A percentile compares a stretch with the other conserved stretches of the same genome.
Evolutionary conservation across 2,329 filamentous ascomycete species (phyloP).

Genomic region (Pseudogymnoascus sp.): DNA sequence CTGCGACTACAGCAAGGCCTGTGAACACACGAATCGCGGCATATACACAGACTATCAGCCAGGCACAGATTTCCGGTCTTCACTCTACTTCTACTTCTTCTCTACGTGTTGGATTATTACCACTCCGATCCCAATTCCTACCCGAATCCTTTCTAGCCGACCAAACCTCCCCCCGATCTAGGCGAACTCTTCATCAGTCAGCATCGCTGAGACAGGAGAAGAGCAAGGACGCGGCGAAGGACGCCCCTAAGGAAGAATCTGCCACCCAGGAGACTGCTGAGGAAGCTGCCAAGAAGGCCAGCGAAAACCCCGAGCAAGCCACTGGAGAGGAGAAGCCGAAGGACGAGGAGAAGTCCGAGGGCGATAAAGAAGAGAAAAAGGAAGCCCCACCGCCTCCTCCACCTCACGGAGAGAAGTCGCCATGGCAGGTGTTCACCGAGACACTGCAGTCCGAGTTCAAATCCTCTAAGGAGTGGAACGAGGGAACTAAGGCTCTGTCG

Average conservation of each 20-base stretch:
- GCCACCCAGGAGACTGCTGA: constrained; percentile 23
- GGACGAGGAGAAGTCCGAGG: constrained; percentile 40
- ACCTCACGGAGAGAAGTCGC: constrained; percentile 96
- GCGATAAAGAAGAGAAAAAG: constrained; percentile 46
- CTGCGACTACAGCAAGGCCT: constrained; percentile 30
- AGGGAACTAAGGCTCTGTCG: constrained; percentile 90
- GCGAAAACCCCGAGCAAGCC: constrained; percentile 31
- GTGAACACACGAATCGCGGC: constrained; percentile 26
- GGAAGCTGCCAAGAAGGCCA: constrained; percentile 30
- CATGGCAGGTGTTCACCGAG: constrained; percentile 97
- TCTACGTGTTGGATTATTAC: constrained; percentile 26
- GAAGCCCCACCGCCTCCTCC: constrained; percentile 75
- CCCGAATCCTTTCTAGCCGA: constrained; percentile 27
- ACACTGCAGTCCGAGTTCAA: constrained; percentile 94
- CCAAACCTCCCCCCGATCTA: constrained; percentile 14
- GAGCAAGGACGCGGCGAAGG: constrained; percentile 3
- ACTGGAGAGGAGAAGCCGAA: constrained; percentile 37
- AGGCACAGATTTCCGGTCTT: constrained; percentile 25
- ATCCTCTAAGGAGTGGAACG: constrained; percentile 97
- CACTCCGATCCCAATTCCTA: constrained; percentile 34
- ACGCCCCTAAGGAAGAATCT: constrained; percentile 16
- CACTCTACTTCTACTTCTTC: constrained; percentile 26
- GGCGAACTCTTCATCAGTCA: constrained; percentile 24
- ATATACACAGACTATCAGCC: constrained; percentile 32
- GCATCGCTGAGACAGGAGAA: constrained; percentile 25